Conservation (phyloP, 345 rosid genomes). For the Luvunga scandens region DNA sequence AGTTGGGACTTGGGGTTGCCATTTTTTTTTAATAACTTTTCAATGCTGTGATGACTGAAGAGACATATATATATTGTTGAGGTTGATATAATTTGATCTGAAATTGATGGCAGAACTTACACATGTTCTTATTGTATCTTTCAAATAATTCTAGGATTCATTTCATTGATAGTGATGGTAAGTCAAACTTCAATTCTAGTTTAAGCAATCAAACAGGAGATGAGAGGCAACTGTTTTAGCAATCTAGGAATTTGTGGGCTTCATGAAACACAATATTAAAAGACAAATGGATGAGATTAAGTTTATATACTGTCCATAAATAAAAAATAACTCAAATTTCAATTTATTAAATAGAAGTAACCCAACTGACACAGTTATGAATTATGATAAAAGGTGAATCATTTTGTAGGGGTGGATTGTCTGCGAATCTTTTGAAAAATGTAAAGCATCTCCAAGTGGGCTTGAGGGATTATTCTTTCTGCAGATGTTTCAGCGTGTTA, state of each 20-base stretch:
- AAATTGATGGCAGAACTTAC: slow-evolving; percentile 6
- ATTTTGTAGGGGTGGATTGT: too few relatives aligned
- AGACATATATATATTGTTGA: neutral
- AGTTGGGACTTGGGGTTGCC: slow-evolving; percentile 31
- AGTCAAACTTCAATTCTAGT: slow-evolving; percentile 8
- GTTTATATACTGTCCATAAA: too few relatives aligned
- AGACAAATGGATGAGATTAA: neutral
- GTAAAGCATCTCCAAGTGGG: too few relatives aligned
- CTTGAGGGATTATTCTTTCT: too few relatives aligned
- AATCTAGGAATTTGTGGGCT: neutral
- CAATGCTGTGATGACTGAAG: neutral
- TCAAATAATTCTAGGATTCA: neutral
- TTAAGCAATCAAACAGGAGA: slow-evolving; percentile 2
- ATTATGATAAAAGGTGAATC: too few relatives aligned
- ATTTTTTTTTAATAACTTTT: slow-evolving; percentile 14
- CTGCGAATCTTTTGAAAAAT: too few relatives aligned
- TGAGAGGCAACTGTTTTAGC: neutral
- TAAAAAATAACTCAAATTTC: too few relatives aligned
- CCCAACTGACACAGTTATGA: too few relatives aligned
- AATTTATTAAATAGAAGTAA: too few relatives aligned
- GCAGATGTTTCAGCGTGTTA: too few relatives aligned
- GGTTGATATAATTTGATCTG: neutral
- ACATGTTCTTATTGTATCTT: neutral
- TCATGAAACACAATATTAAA: neutral
- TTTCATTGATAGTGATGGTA: neutral